A percentile compares a stretch with the other conserved stretches of the same genome.
Conservation (phyloP, 202 grass and related monocot species). For the Carex arenaria region DNA sequence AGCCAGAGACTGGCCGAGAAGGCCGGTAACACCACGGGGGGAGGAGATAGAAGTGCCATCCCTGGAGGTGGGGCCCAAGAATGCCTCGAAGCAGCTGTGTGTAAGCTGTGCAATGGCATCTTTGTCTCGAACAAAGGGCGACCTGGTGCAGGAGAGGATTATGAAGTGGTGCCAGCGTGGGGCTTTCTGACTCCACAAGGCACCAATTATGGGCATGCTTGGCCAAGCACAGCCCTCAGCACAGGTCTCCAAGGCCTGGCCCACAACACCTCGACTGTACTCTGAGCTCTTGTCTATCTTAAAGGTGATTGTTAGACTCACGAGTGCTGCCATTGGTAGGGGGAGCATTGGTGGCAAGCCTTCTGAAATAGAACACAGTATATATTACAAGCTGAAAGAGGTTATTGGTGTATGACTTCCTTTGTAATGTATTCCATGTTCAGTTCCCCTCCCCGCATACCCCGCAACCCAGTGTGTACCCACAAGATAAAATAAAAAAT, state of each 20-base stretch:
- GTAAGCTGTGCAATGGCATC: slow-evolving; percentile 77
- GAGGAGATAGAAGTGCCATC: slow-evolving; percentile 39
- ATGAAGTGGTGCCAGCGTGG: slow-evolving; percentile 92
- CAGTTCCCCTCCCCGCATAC: neutral
- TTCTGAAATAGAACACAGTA: slow-evolving; percentile 38
- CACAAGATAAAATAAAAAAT: neutral
- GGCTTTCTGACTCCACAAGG: slow-evolving; percentile 92
- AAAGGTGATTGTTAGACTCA: slow-evolving; percentile 97
- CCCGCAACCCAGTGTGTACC: neutral
- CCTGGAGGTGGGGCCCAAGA: slow-evolving; percentile 40
- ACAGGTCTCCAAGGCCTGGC: slow-evolving; percentile 88
- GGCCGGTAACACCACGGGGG: slow-evolving; percentile 55
- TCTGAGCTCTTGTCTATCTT: slow-evolving; percentile 84
- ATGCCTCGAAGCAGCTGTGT: slow-evolving; percentile 81
- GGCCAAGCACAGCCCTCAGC: slow-evolving; percentile 78
- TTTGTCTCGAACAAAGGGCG: slow-evolving; percentile 79
- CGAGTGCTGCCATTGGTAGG: slow-evolving; percentile 91
- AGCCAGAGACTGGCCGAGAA: slow-evolving; percentile 59
- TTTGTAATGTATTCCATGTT: neutral
- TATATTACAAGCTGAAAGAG: slow-evolving; percentile 3
- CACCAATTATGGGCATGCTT: slow-evolving; percentile 95
- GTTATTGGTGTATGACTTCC: neutral
- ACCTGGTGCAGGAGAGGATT: slow-evolving; percentile 69
- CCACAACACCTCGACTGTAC: slow-evolving; percentile 55
- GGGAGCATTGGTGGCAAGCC: slow-evolving; percentile 90